Base-by-base conservation (phyloP, 371 early-diverging fungal species). In the Mucor plumbeus region DNA sequence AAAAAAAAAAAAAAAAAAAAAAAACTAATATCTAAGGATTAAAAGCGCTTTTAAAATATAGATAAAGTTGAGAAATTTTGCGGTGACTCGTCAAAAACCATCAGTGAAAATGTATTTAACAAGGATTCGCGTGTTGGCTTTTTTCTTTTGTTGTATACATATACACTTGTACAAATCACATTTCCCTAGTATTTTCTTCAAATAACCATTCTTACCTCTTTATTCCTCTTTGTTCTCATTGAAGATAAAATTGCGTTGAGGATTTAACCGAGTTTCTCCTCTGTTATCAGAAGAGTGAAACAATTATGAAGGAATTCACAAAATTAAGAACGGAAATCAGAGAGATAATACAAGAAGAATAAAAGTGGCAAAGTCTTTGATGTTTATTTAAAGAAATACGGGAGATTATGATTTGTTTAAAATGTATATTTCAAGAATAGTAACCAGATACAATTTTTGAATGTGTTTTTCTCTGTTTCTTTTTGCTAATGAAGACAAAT, bases 401-500 rank as follows among this genome's bases (percentile, higher is more conserved):
- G 50, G 8, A 10, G 10, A 26, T 53, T 31, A 6, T 19, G 19
- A 19, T 21, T 6, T 31, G 26, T 21, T 0, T 50, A 13, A 7
- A 26, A 10, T 26, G 31, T 53, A 26, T 53, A 31, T 11, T 1
- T 11, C 7, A 31, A 21, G 31, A 26, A 13, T 26, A 53, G 53
- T 26, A 53, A 53, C 53, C 53, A 47, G 47, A 17, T 10, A 19
- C 26, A 21, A 31, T 53, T 7, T 13, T 26, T 4, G 21, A 50
- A 21, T 19, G 21, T 38, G 38, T 38, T 9, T 38, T 38, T 38
- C 11, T 50, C 19, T 11, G 53, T 21, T 50, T 53, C 53, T 31
- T 53, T 53, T 53, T 53, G 53, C 53, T 31, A 9, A 53, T 53
- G 53, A 53, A 53, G 53, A 53, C 53, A 53, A 53, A 53, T 26